Evolutionary conservation across 192 early-diverging fungal species (phyloP), one percentile per base, ranked within the genome.

Genomic region (Entomortierella parvispora): DNA sequence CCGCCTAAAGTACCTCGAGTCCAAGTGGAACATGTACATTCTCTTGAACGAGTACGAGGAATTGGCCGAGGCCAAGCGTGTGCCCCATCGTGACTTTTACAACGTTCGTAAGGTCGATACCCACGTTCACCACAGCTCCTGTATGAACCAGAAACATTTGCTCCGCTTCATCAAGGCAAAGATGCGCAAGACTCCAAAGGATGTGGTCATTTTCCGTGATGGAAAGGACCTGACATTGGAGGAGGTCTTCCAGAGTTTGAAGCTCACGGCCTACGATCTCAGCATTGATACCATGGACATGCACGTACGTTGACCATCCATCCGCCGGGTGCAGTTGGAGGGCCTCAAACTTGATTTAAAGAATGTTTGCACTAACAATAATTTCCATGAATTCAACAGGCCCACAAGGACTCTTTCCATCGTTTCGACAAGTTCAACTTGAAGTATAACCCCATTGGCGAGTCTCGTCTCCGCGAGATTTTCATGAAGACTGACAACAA

Each of bases 21-120:
- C 87, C 70, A 95, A 95, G 79, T 99, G 96, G 91, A 90, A 94
- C 79, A 92, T 99, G 89, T 97, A 97, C 83, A 84, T 90, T 26
- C 81, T 99, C 37, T 79, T 97, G 40, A 96, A 96, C 81, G 97
- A 99, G 81, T 95, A 93, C 87, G 93, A 96, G 58, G 97, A 99
- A 84, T 86, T 96, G 46, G 92, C 95, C 37, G 95, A 97, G 74
- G 90, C 93, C 60, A 97, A 99, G 90, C 79, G 88, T 60, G 96
- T 97, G 20, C 94, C 97, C n/a, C 97, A 97, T 72, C 88, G 97
- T 72, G 97, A 99, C 79, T 95, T 97, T 77, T 99, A 99, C 89
- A 99, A 99, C 65, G 95, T 99, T 34, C 94, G 97, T 64, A 99
- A 99, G 81, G 97, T 99, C 28, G 97, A 99, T 79, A 96, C 94